Percentiles rank a stretch among this genome's conserved stretches.
Conservation (phyloP, 257 asterid species). For the Salvia miltiorrhiza region DNA sequence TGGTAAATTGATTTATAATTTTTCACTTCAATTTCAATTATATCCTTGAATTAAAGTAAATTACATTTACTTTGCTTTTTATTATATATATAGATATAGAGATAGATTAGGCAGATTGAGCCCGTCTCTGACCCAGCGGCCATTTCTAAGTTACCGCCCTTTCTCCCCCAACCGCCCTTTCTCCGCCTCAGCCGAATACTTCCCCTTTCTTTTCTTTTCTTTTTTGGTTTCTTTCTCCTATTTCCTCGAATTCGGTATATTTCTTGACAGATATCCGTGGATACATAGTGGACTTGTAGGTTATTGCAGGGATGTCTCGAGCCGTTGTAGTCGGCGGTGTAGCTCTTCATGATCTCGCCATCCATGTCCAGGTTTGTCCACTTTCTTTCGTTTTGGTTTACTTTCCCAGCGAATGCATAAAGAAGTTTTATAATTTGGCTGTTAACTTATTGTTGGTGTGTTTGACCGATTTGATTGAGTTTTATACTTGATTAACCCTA, state of each 20-base stretch:
- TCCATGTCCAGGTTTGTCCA: conserved; percentile 41
- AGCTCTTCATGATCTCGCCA: conserved; percentile 33
- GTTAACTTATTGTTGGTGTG: not conserved
- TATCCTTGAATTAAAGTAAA: no score
- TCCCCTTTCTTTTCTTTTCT: not conserved
- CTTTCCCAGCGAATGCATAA: not conserved
- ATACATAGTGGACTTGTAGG: conserved; percentile 16
- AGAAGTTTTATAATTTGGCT: not conserved
- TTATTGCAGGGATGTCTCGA: conserved; percentile 39
- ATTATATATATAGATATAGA: no score
- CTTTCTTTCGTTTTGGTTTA: not conserved
- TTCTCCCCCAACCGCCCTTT: no score
- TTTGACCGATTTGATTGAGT: not conserved
- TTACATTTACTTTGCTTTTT: no score
- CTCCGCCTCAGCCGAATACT: conserved; percentile 23
- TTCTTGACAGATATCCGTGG: not conserved
- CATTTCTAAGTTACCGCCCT: no score
- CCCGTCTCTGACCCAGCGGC: no score
- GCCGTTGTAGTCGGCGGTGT: conserved; percentile 32
- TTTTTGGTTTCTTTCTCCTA: not conserved
- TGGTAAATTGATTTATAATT: no score
- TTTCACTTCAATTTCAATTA: no score
- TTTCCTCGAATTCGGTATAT: not conserved
- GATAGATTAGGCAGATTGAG: no score
- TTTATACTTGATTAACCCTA: not conserved